Percentiles rank a stretch among this genome's conserved stretches.
phyloP scores from a whole-genome alignment of 352 stramenopile species.

The Elongisporangium prolatum region DNA sequence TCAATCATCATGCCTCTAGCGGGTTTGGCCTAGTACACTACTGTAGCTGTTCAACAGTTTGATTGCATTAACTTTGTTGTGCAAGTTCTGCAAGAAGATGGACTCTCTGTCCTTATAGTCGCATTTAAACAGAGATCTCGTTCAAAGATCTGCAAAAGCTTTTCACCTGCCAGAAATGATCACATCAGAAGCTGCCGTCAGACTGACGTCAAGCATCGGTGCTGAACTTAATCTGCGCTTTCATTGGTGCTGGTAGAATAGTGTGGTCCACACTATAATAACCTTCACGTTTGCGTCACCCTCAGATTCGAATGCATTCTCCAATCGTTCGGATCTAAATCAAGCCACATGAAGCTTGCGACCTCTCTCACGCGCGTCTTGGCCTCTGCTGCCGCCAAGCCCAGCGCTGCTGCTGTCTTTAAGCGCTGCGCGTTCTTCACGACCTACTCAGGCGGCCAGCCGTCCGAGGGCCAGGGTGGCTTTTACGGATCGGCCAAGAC shows the following conservation, averaged over 20 bases:
- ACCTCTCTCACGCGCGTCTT: neutral
- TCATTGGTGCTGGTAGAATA: neutral
- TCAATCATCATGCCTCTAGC: neutral
- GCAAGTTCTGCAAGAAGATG: too few relatives aligned
- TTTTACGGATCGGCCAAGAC: constrained; percentile 88
- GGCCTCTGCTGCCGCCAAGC: neutral
- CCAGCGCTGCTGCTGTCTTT: neutral
- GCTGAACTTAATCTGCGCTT: neutral
- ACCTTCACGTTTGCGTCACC: neutral
- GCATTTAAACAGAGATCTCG: too few relatives aligned
- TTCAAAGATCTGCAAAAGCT: neutral
- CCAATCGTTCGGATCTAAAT: neutral
- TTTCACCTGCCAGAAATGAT: neutral
- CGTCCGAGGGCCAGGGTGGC: constrained; percentile 84
- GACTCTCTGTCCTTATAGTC: too few relatives aligned
- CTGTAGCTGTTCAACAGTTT: too few relatives aligned
- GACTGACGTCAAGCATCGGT: neutral
- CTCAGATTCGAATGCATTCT: neutral
- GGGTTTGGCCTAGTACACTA: too few relatives aligned
- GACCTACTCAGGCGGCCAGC: constrained; percentile 87
- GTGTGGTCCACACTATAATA: neutral
- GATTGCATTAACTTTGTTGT: too few relatives aligned
- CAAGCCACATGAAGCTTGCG: neutral
- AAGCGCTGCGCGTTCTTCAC: constrained; percentile 24
- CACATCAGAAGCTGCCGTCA: neutral